Evolutionary conservation across 2,329 filamentous ascomycete genomes (phyloP), one percentile per base, ranked within the genome.

Genomic region (Emericellopsis atlantica): DNA sequence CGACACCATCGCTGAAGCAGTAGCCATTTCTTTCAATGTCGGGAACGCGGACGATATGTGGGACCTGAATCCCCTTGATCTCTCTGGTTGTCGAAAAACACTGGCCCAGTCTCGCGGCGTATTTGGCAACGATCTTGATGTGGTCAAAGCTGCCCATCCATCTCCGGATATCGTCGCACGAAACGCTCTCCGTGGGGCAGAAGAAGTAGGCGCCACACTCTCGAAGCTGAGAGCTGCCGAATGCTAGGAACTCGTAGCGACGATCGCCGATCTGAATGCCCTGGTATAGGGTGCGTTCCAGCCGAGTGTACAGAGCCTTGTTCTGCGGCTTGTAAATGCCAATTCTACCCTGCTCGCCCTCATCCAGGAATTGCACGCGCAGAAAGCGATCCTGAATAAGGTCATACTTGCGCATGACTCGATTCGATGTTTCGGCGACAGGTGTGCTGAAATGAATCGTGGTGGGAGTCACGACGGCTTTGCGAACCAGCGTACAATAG

Each of bases 141-240:
- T 87, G 75, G 12, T 69, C 70, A 51, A 98, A 94, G 12, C 82
- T 65, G 0, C 92, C 92, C 82, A 96, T 94, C 76, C 84, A 89
- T 26, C 68, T 58, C 5, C 90, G 81, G 43, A 98, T 95, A 39
- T 81, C 70, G 15, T 82, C 73, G 40, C 86, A 86, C 2, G 76
- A 81, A 7, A 84, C 54, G 41, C 76, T 66, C 0, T 74, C 65
- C 0, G 76, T 78, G 0, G 84, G 74, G 5, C 85, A 82, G 57
- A 96, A 96, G 60, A 98, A 95, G 54, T 92, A 96, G 0, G 86
- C 89, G 0, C 89, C 84, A 49, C 90, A 80, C 54, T 96, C 89
- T 40, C 90, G 77, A 44, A 98, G 84, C 51, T 98, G 92, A 0
- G 92, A 95, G 57, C 92, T 96, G 0, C 92, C 90, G 61, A 89